Percentiles rank a stretch among this genome's conserved stretches.
Evolutionary conservation across 2,329 filamentous ascomycete genomes (phyloP).

Genomic region (Arthrobotrys pseudoclavata): DNA sequence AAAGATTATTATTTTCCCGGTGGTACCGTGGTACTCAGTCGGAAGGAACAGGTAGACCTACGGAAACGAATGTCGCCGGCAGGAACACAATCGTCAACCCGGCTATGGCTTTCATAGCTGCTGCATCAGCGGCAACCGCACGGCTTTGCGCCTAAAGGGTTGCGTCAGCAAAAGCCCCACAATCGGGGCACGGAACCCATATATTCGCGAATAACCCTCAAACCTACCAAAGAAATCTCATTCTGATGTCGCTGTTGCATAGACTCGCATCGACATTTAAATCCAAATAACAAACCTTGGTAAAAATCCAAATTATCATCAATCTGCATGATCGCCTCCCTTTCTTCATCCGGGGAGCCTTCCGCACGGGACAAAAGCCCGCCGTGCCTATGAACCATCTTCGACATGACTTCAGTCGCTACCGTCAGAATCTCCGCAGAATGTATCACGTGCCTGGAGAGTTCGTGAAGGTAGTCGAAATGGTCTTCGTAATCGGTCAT

Average conservation of each 20-base stretch:
- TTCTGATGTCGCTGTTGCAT: constrained; percentile 30
- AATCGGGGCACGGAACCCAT: not conserved
- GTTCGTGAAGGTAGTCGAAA: constrained; percentile 13
- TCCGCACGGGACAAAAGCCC: not conserved
- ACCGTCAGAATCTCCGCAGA: constrained; percentile 18
- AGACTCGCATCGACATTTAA: constrained; percentile 13
- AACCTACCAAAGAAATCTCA: constrained; percentile 27
- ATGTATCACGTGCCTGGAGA: constrained; percentile 27
- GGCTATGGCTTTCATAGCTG: constrained; percentile 37
- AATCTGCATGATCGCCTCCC: constrained; percentile 13
- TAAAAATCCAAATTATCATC: constrained; percentile 21
- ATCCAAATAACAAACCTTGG: constrained; percentile 14
- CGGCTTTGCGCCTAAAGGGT: constrained; percentile 18
- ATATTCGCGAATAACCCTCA: not conserved
- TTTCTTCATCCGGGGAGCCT: not conserved
- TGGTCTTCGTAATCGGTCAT: not conserved
- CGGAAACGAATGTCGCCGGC: constrained; percentile 42
- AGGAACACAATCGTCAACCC: constrained; percentile 17
- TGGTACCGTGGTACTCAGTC: no score
- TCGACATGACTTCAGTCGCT: constrained; percentile 22
- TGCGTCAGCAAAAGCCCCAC: not conserved
- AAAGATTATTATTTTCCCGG: not conserved
- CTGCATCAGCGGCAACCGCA: constrained; percentile 27
- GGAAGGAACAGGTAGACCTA: constrained; percentile 4
- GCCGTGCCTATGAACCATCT: constrained; percentile 23